phyloP scores from a whole-genome alignment of 1,284 basidiomycete genomes.

The Cryptococcus sp. region DNA sequence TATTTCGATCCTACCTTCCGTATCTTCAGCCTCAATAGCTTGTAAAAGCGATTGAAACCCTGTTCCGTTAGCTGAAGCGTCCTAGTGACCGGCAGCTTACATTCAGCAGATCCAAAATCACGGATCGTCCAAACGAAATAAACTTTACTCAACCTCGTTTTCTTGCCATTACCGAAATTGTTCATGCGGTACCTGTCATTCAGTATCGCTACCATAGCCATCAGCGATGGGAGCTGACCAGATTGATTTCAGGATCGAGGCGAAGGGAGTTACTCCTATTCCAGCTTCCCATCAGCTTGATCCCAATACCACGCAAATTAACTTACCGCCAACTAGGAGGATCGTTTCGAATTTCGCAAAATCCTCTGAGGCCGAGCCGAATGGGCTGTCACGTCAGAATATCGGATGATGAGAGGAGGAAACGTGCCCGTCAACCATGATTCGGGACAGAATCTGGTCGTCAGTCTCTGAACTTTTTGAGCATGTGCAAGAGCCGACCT shows the following conservation, averaged over 20 bases:
- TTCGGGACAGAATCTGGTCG: constrained; percentile 66
- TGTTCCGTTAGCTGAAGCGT: constrained; percentile 3
- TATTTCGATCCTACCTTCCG: constrained; percentile 75
- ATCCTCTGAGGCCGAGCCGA: constrained; percentile 78
- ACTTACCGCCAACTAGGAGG: constrained; percentile 65
- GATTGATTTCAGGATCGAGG: constrained; percentile 84
- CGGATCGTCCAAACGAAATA: constrained; percentile 62
- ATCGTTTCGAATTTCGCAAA: constrained; percentile 70
- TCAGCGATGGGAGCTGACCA: constrained; percentile 52
- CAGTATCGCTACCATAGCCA: background rate
- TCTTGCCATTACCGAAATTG: constrained; percentile 48
- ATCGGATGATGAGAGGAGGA: background rate
- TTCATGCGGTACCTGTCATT: constrained; percentile 67
- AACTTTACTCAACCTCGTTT: constrained; percentile 42
- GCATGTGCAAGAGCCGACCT: constrained; percentile 8
- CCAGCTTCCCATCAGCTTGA: constrained; percentile 51
- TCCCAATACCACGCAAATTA: background rate
- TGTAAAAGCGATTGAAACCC: constrained; percentile 84
- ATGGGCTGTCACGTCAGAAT: constrained; percentile 55
- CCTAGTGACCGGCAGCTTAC: constrained; percentile 11
- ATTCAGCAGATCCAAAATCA: constrained; percentile 60
- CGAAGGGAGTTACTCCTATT: constrained; percentile 90
- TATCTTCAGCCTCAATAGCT: constrained; percentile 86
- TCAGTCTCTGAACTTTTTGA: constrained; percentile 43
- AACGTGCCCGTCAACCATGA: constrained; percentile 72